Conservation (phyloP, 2,329 filamentous ascomycete species). For the Geosmithia putterillii region DNA sequence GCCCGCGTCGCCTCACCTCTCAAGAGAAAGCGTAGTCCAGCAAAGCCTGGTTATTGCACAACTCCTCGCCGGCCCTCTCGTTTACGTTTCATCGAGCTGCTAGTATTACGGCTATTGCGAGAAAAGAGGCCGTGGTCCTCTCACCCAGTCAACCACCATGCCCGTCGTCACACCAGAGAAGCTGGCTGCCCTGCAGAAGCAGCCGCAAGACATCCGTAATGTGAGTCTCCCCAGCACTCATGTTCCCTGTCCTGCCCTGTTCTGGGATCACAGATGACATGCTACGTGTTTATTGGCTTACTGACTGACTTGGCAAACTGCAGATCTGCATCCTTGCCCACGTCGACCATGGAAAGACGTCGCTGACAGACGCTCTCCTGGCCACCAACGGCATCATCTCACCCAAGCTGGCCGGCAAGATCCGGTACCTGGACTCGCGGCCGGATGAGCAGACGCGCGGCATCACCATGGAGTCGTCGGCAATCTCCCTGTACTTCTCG, state of each 20-base stretch:
- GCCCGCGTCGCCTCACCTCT: background rate
- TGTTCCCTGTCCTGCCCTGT: no score
- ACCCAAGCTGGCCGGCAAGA: slow-evolving; percentile 92
- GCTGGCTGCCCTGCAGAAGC: slow-evolving; percentile 78
- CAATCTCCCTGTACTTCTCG: slow-evolving; percentile 92
- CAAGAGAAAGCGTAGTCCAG: background rate
- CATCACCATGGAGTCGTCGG: slow-evolving; percentile 99
- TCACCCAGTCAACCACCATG: slow-evolving; percentile 47
- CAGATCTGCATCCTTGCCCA: slow-evolving; percentile 93
- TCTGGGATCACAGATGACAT: no score
- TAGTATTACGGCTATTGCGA: no score
- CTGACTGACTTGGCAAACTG: background rate
- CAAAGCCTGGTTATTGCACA: no score
- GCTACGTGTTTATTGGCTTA: background rate
- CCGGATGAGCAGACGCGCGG: slow-evolving; percentile 92
- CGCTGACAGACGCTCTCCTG: slow-evolving; percentile 87
- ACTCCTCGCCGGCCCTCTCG: background rate
- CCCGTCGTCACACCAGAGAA: slow-evolving; percentile 85
- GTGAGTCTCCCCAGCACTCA: slow-evolving; percentile 34
- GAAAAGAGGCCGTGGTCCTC: background rate
- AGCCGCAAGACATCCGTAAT: slow-evolving; percentile 84
- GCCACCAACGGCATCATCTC: slow-evolving; percentile 99
- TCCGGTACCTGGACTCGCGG: slow-evolving; percentile 90
- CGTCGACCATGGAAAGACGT: slow-evolving; percentile 98
- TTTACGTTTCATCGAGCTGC: background rate